phyloP scores from a whole-genome alignment of 768 basidiomycete genomes.

The Suillus cothurnatus region DNA sequence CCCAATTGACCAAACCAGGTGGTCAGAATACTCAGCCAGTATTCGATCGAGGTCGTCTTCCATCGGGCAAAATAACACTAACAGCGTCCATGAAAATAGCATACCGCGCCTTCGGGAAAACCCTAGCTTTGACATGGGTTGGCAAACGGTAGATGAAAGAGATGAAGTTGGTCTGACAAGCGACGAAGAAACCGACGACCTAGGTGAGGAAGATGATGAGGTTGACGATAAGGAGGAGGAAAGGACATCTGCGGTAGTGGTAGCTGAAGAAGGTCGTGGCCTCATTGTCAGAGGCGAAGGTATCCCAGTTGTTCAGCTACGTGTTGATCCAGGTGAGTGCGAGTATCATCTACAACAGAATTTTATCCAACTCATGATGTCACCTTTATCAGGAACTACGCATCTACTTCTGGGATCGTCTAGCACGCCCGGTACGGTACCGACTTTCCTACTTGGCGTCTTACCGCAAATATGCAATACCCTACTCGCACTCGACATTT shows the following conservation, averaged over 20 bases:
- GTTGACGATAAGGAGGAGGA: constrained; percentile 61
- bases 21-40: constrained; percentile 74
- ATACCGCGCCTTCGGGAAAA: constrained; percentile 56
- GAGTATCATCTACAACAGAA: neutral
- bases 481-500: constrained; percentile 92
- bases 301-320: constrained; percentile 58
- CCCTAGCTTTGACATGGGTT: constrained; percentile 75
- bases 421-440: constrained; percentile 74
- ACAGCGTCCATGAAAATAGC: constrained; percentile 41
- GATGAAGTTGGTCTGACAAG: constrained; percentile 65
- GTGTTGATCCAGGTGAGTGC: constrained; percentile 70
- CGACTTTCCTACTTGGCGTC: constrained; percentile 66
- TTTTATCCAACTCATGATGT: neutral
- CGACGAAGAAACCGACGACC: constrained; percentile 51
- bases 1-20: constrained; percentile 64
- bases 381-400: constrained; percentile 69
- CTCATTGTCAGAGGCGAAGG: constrained; percentile 76
- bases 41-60: constrained; percentile 74
- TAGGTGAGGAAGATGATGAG: constrained; percentile 54
- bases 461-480: constrained; percentile 76
- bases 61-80: constrained; percentile 48
- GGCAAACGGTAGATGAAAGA: constrained; percentile 73
- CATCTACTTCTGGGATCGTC: constrained; percentile 91
- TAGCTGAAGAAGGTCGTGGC: constrained; percentile 85
- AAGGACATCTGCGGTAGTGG: constrained; percentile 72